Base-by-base conservation (phyloP, 306 rosid genomes). In the Purshia tridentata region DNA sequence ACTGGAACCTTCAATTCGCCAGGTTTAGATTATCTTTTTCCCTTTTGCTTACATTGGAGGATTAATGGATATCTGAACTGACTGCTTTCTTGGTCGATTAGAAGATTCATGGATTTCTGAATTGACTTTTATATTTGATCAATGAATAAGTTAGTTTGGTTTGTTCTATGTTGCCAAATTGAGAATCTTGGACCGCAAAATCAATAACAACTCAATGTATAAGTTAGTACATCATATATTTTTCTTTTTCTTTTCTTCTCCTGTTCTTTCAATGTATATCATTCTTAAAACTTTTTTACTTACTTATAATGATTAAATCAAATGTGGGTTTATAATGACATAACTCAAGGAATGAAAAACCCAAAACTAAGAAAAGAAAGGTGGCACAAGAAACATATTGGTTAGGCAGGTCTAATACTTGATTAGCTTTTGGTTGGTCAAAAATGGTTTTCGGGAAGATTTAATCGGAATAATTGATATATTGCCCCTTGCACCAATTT, bases 1-100 rank as follows among this genome's bases (percentile, higher is more conserved):
- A 91, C 78, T 95, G 99, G 99, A 90, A 92, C 78, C 98, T 95
- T 68, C 97, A 91, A 78, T 95, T 87, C 67, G 97, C 98, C 49
- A 90, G 97, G 98, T 95, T 77, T 16, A 61, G 15, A 56, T 80
- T 44, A 53, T 68, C 42, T 55, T 57, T 74, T 49, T 64, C 0
- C 0, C 9, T 1, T 70, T 47, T 22, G 9, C 70, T 65, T 0
- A 4, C 0, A 39, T 57, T 57, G 0, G 40, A 9, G 60, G 35
- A 9, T 20, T 7, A 0, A 22, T 56, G 35, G 42, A 4, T 29
- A 13, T 12, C 64, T 13, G 10, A 23, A 5, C 23, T 23, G 6
- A 2, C 56, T 62, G 37, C 2, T 48, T 8, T 16, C 53, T 51
- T 23, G 29, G 29, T 23, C 29, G 1, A 23, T 45, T 53, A 19